These are phyloP conservation scores for Canariomyces notabilis DNA, from an alignment of 2,329 filamentous ascomycete genomes.

Conservation along the genomic window DNA sequence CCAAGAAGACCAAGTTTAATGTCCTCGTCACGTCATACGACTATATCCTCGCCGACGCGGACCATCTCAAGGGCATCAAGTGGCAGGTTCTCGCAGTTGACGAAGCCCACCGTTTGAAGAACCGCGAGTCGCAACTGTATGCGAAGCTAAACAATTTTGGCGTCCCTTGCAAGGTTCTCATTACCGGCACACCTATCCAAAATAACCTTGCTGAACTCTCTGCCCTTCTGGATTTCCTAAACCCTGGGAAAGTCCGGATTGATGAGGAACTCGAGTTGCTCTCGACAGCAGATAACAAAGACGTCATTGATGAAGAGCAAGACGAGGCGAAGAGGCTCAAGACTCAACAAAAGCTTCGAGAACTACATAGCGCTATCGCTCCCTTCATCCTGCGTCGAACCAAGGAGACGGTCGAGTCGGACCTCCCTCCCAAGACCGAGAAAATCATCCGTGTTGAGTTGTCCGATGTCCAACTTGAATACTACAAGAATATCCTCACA, in stretches of 20 bases:
- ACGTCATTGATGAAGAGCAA: constrained; percentile 27
- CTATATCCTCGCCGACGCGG: constrained; percentile 81
- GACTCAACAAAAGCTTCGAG: constrained; percentile 80
- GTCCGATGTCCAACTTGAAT: constrained; percentile 92
- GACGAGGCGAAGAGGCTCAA: constrained; percentile 54
- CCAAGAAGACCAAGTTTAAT: constrained; percentile 90
- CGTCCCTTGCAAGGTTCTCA: constrained; percentile 81
- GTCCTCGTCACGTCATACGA: constrained; percentile 98
- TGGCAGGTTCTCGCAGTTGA: constrained; percentile 98
- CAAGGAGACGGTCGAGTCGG: constrained; percentile 95
- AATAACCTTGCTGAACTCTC: constrained; percentile 92
- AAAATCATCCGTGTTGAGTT: constrained; percentile 98
- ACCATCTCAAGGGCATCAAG: constrained; percentile 83
- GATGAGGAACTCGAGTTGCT: constrained; percentile 85
- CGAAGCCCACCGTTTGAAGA: constrained; percentile 95
- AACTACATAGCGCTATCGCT: constrained; percentile 79
- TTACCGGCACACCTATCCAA: constrained; percentile 95
- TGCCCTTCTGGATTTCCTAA: constrained; percentile 90
- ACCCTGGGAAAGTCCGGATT: constrained; percentile 87
- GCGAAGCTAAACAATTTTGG: constrained; percentile 79
- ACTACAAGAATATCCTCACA: constrained; percentile 98
- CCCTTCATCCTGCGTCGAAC: constrained; percentile 94
- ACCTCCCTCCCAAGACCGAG: constrained; percentile 93
- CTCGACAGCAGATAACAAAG: constrained; percentile 39
- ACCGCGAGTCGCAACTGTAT: constrained; percentile 91